phyloP scores from a whole-genome alignment of 2,329 filamentous ascomycete genomes.

The Colletotrichum sp. region DNA sequence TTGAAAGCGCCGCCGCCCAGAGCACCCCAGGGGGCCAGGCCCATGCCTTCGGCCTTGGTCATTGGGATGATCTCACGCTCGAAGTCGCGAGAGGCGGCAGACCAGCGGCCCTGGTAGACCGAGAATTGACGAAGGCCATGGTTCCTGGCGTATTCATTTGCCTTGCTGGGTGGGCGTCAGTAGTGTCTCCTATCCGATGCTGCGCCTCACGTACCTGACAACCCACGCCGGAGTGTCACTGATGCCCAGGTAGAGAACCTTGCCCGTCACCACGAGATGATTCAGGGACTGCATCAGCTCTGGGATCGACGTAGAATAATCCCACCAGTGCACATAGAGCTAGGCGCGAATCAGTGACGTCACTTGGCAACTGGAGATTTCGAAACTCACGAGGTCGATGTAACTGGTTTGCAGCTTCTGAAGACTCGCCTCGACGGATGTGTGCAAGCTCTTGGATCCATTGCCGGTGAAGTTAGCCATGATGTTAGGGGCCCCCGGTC shows the following conservation, averaged over 20 bases:
- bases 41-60: conserved; percentile 66
- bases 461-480: conserved; percentile 63
- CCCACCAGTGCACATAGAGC: conserved; percentile 72
- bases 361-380: background rate
- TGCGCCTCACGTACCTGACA: conserved; percentile 44
- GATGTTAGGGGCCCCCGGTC: conserved; percentile 44
- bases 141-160: conserved; percentile 72
- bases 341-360: conserved; percentile 25
- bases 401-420: conserved; percentile 71
- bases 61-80: conserved; percentile 75
- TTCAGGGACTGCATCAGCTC: conserved; percentile 75
- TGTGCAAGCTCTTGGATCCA: conserved; percentile 63
- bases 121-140: conserved; percentile 74
- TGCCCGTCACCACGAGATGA: conserved; percentile 61
- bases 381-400: conserved; percentile 62
- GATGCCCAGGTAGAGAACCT: conserved; percentile 70
- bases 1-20: conserved; percentile 49
- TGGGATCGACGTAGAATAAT: conserved; percentile 67
- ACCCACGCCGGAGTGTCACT: conserved; percentile 75
- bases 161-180: conserved; percentile 46
- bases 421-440: conserved; percentile 61
- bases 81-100: conserved; percentile 66
- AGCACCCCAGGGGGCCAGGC: conserved; percentile 58
- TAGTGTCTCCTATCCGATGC: background rate
- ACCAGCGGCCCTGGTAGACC: conserved; percentile 73